Evolutionary conservation across 2,329 filamentous ascomycete species (phyloP).

Genomic region (Aspergillus vadensis): DNA sequence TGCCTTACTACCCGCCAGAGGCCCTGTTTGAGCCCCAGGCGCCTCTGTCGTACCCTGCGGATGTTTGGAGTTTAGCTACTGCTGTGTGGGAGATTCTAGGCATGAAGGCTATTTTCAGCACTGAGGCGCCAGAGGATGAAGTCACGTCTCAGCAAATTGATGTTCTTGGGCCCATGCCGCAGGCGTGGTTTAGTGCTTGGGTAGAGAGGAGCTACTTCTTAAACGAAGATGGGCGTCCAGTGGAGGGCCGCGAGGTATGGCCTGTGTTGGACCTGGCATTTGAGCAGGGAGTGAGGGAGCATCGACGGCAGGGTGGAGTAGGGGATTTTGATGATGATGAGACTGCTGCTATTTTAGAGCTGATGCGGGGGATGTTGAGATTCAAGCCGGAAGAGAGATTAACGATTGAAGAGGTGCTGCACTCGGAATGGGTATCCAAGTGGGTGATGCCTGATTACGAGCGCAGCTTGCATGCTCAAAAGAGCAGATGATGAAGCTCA

Average conservation of each 20-base stretch:
- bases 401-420: constrained; percentile 16
- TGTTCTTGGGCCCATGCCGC: constrained; percentile 22
- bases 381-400: constrained; percentile 17
- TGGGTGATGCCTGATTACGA: constrained; percentile 22
- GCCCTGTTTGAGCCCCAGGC: constrained; percentile 13
- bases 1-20: constrained; percentile 18
- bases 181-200: constrained; percentile 24
- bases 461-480: background rate
- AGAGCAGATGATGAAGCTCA: too few species aligned
- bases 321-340: constrained; percentile 14
- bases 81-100: constrained; percentile 36
- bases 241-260: constrained; percentile 18
- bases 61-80: constrained; percentile 44
- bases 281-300: constrained; percentile 20
- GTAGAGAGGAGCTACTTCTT: constrained; percentile 19
- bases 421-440: constrained; percentile 23
- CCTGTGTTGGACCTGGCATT: constrained; percentile 21
- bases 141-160: constrained; percentile 18
- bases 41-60: constrained; percentile 36
- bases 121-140: constrained; percentile 16
- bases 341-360: constrained; percentile 20
- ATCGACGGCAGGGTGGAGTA: constrained; percentile 15
- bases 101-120: constrained; percentile 15
- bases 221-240: constrained; percentile 15
- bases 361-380: constrained; percentile 20